These are phyloP conservation scores for Fusarium sp. DNA, from an alignment of 2,329 filamentous ascomycete genomes.

Conservation along the genomic window DNA sequence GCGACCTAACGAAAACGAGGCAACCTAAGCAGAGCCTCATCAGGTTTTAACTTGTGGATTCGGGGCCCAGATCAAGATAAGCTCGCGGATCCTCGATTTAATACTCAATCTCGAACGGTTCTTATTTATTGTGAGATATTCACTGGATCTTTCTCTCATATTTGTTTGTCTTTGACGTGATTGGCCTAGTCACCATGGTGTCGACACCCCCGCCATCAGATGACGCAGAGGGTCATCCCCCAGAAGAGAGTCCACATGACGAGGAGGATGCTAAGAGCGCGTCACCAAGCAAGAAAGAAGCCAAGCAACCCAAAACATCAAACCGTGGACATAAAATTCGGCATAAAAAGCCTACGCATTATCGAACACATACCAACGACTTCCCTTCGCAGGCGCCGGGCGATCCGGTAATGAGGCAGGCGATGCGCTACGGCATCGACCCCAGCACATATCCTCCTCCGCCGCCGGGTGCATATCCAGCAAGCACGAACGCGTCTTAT, in stretches of 20 bases:
- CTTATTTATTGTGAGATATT: not conserved
- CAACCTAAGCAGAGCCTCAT: slow-evolving; percentile 12
- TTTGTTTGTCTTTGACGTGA: not conserved
- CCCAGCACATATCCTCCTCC: not conserved
- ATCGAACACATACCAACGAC: not conserved
- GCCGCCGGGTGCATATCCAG: not conserved
- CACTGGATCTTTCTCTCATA: not conserved
- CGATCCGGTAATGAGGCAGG: not conserved
- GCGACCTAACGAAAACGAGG: not conserved
- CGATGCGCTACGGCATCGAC: not conserved
- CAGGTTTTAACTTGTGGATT: not conserved
- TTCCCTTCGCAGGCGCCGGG: not conserved
- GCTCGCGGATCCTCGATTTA: not conserved
- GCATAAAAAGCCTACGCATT: not conserved
- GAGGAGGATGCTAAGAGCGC: not conserved
- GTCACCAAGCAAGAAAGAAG: not conserved
- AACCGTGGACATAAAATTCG: not conserved
- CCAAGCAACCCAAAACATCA: not conserved
- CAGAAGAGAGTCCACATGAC: not conserved
- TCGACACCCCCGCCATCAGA: slow-evolving; percentile 9
- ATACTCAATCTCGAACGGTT: not conserved
- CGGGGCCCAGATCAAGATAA: not conserved
- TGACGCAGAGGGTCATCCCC: not conserved
- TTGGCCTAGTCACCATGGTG: not conserved
- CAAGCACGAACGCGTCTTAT: not conserved